Evolutionary conservation across 257 asterid species (phyloP).

Genomic region (Przewalskia tangutica): DNA sequence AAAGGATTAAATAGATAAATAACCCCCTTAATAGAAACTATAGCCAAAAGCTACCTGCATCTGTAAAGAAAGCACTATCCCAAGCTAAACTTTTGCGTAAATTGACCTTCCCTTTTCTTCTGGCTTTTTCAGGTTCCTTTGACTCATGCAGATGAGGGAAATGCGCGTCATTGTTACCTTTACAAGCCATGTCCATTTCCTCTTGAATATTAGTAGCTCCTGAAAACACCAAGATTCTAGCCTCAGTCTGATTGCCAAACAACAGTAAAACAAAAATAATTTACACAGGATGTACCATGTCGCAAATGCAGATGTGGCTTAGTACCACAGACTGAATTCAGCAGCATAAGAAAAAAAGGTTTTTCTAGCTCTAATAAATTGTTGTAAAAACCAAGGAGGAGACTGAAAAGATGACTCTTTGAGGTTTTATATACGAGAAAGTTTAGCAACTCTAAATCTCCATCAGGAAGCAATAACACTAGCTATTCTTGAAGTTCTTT

Average conservation of each 20-base stretch:
- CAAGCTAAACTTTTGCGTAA: constrained; percentile 92
- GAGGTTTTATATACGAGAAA: not conserved
- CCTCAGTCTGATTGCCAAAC: constrained; percentile 23
- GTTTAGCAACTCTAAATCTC: not conserved
- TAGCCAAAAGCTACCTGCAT: constrained; percentile 51
- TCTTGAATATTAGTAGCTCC: constrained; percentile 24
- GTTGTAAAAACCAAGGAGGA: not conserved
- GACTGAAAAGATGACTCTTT: not conserved
- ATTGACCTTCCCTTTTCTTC: constrained; percentile 53
- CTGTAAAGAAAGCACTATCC: constrained; percentile 92
- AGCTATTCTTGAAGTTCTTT: not conserved
- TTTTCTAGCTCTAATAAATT: not conserved
- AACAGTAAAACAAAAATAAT: constrained; percentile 3
- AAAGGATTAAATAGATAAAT: not conserved
- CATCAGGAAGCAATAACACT: not conserved
- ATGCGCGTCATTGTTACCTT: constrained; percentile 15
- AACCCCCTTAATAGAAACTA: not conserved
- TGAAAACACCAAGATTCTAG: constrained; percentile 3
- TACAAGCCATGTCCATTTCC: constrained; percentile 10
- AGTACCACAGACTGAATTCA: not conserved
- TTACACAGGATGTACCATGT: not conserved
- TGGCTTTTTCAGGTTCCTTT: constrained; percentile 36
- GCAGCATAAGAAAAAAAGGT: not conserved
- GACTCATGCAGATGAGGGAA: constrained; percentile 51
- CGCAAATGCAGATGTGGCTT: not conserved